Evolutionary conservation across 2,329 filamentous ascomycete genomes (phyloP).

Genomic region (Colletotrichum falcatum): DNA sequence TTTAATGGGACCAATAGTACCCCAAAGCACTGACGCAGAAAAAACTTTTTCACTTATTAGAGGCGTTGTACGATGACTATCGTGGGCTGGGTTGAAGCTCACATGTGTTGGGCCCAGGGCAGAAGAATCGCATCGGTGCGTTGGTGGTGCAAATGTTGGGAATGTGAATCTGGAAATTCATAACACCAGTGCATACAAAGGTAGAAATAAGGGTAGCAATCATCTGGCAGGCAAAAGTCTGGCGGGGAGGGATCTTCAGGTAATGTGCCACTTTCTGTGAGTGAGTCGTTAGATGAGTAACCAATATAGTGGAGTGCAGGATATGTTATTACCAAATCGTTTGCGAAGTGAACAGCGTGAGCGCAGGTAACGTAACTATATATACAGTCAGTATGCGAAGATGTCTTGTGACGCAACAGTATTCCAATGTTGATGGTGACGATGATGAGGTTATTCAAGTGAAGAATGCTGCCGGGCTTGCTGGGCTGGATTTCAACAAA

Average conservation of each 20-base stretch:
- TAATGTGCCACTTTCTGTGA: slow-evolving; percentile 62
- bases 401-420: no score
- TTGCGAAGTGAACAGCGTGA: slow-evolving; percentile 63
- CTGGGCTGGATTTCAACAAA: no score
- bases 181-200: slow-evolving; percentile 61
- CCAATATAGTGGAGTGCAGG: no score
- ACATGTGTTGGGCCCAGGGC: slow-evolving; percentile 64
- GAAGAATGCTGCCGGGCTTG: no score
- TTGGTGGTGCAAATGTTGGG: slow-evolving; percentile 60
- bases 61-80: fast-evolving
- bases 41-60: slow-evolving; percentile 52
- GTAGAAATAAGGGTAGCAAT: slow-evolving; percentile 67
- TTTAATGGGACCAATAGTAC: slow-evolving; percentile 63
- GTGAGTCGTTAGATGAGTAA: neutral
- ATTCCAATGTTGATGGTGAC: slow-evolving; percentile 20
- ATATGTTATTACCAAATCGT: slow-evolving; percentile 49
- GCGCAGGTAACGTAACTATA: slow-evolving; percentile 58
- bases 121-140: slow-evolving; percentile 62
- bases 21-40: slow-evolving; percentile 64
- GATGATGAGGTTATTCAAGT: no score
- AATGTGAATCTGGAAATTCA: slow-evolving; percentile 62
- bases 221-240: slow-evolving; percentile 70
- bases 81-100: neutral
- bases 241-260: slow-evolving; percentile 70
- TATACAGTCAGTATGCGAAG: neutral